Evolutionary conservation across 192 early-diverging fungal genomes (phyloP).

Genomic region (Thoreauomyces humboldtii): DNA sequence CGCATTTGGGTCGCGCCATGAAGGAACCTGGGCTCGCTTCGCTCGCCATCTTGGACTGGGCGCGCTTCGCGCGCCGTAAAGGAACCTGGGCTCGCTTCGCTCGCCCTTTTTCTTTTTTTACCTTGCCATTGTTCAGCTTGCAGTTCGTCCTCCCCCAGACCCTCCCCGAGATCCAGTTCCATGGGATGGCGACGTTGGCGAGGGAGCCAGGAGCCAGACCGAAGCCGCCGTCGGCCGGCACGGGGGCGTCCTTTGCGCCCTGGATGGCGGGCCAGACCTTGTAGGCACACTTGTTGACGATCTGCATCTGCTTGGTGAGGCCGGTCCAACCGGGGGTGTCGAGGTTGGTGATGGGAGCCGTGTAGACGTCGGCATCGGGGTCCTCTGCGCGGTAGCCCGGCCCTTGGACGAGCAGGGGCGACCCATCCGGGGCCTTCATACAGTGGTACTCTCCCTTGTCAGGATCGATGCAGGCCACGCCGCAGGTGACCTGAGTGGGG

Average conservation of each 20-base stretch:
- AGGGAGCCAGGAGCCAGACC: not conserved
- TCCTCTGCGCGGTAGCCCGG: not conserved
- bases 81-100: too few species aligned
- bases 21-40: too few species aligned
- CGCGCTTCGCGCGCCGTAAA: too few species aligned
- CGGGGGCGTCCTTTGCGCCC: constrained; percentile 2
- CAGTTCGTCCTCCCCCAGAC: constrained; percentile 31
- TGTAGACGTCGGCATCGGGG: not conserved
- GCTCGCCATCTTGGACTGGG: too few species aligned
- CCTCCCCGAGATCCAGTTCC: constrained; percentile 14
- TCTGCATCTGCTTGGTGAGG: not conserved
- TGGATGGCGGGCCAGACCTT: constrained; percentile 29
- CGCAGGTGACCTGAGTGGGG: constrained; percentile 2
- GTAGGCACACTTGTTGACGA: constrained; percentile 26
- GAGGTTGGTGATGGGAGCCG: not conserved
- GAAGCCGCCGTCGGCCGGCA: constrained; percentile 23
- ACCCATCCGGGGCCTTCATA: not conserved
- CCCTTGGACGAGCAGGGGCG: not conserved
- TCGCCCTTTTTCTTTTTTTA: too few species aligned
- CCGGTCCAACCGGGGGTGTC: not conserved
- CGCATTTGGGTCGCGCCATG: too few species aligned
- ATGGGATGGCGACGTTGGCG: constrained; percentile 4
- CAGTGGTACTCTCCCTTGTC: constrained; percentile 20
- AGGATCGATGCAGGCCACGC: constrained; percentile 12
- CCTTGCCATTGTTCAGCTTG: constrained; percentile 1